Base-by-base conservation (phyloP, 768 basidiomycete genomes). In the Exsudoporus frostii region DNA sequence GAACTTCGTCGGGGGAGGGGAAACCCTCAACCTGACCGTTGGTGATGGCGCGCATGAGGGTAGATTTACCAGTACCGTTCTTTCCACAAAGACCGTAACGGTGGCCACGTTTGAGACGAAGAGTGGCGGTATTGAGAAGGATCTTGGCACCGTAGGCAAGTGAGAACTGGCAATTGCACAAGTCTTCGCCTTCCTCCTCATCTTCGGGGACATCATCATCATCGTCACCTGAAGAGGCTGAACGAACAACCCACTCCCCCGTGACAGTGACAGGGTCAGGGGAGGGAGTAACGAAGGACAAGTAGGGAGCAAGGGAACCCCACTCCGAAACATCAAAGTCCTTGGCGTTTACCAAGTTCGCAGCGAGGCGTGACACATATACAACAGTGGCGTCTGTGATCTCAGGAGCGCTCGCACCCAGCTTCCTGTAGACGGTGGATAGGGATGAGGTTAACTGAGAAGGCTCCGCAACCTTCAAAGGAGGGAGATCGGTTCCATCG, bases 111-210 rank as follows among this genome's bases (percentile, higher is more conserved):
- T 96, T 97, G 71, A 98, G 90, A 71, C 95, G 92, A 72, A 98
- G 90, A 58, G 80, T 88, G 54, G 95, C 95, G 38, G 93, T 97
- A 79, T 98, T 97, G 69, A 98, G 85, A 69, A 98, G 74, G 65
- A 98, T 97, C 81, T 97, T 97, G 68, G 95, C 95, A 87, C 95
- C 95, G 71, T 98, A 98, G 48, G 95, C 95, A 49, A 98, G 83
- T 50, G 95, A 97, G 84, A 98, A 98, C 71, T 96, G 92, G 80
- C 93, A 96, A 81, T 97, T 94, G 81, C 94, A 96, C 63, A 99
- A 83, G 68, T 97, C 95, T 76, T 99, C 97, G 63, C 95, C 95
- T 74, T 95, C 93, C 73, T 98, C 95, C 69, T 96, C 95, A 62
- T 98, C 95, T 15, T 93, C 93, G 41, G 70, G 73, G 46, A 78